phyloP scores from a whole-genome alignment of 768 basidiomycete species.

The Amanita rimosa region DNA sequence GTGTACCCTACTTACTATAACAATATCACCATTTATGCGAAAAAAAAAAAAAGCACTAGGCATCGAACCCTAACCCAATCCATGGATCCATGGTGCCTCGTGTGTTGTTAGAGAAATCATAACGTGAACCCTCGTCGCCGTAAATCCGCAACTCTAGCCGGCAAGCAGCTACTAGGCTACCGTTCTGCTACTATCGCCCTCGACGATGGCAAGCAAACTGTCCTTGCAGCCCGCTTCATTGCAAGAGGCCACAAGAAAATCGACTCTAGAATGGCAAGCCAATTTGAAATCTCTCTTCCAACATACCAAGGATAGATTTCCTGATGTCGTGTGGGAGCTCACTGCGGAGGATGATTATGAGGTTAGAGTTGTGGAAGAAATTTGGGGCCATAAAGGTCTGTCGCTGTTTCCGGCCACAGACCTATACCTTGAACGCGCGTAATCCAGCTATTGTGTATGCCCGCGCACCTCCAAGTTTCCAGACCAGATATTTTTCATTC shows the following conservation, averaged over 20 bases:
- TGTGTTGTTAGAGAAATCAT: constrained; percentile 2
- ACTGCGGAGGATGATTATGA: constrained; percentile 37
- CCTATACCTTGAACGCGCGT: background rate
- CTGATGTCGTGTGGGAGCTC: constrained; percentile 94
- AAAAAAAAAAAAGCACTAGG: no score
- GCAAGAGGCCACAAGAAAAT: constrained; percentile 54
- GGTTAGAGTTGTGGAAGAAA: constrained; percentile 37
- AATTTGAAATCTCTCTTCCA: constrained; percentile 71
- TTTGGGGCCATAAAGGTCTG: constrained; percentile 95
- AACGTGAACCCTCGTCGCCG: background rate
- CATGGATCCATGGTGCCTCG: background rate
- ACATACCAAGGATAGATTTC: constrained; percentile 82
- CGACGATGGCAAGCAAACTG: constrained; percentile 2
- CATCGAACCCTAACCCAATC: constrained; percentile 3
- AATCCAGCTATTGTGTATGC: constrained; percentile 82
- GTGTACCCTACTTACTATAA: no score
- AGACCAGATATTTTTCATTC: constrained; percentile 79
- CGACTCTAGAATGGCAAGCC: constrained; percentile 67
- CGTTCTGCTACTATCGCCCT: background rate
- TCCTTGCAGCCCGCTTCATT: constrained; percentile 31
- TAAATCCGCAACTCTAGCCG: constrained; percentile 6
- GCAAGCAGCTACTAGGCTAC: background rate
- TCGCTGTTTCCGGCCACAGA: constrained; percentile 1
- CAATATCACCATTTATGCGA: no score
- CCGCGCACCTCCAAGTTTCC: constrained; percentile 86